Evolutionary conservation across 1,284 basidiomycete species (phyloP), one percentile per base, ranked within the genome.

Genomic region (Tylopilus sp.): DNA sequence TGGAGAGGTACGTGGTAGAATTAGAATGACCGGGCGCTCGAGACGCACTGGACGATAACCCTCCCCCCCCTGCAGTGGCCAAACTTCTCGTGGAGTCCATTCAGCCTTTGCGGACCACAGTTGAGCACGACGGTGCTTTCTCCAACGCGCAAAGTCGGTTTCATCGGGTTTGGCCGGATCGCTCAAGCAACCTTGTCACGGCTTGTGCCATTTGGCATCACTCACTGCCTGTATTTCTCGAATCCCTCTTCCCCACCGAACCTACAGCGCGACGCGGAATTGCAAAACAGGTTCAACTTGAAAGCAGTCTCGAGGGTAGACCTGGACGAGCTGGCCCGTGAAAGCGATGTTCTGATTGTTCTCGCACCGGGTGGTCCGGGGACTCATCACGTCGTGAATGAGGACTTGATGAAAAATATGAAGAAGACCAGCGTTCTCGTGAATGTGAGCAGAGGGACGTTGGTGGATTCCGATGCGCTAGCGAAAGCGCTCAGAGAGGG

Each of bases 111-210:
- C 56, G 92, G 92, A 0, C 86, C 85, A 1, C 87, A 92, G 63
- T 67, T 90, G 6, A 85, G 84, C 65, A 69, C 80, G 0, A 75
- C 77, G 1, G 59, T 69, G 1, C 66, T 75, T 35, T 73, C 78
- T 10, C 75, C 76, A 2, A 74, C 65, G 0, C 78, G 86, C 49
- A 94, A 85, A 2, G 80, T 86, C 4, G 94, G 93, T 0, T 96
- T 98, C 71, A 73, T 97, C 28, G 95, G 96, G 8, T 97, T 97
- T 60, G 96, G 95, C 6, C 84, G 94, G 39, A 97, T 96, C 57
- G 82, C 91, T 0, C 89, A 92, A 58, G 84, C 85, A 4, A 88
- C 85, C 0, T 76, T 93, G 37, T 70, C 77, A 9, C 84, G 92
- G 12, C 78, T 96, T 21, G 70, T 89, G 12, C 80, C 89, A 2